These are phyloP conservation scores for Hypomyces perniciosus DNA, from an alignment of 2,329 filamentous ascomycete genomes.

Conservation along the genomic window DNA sequence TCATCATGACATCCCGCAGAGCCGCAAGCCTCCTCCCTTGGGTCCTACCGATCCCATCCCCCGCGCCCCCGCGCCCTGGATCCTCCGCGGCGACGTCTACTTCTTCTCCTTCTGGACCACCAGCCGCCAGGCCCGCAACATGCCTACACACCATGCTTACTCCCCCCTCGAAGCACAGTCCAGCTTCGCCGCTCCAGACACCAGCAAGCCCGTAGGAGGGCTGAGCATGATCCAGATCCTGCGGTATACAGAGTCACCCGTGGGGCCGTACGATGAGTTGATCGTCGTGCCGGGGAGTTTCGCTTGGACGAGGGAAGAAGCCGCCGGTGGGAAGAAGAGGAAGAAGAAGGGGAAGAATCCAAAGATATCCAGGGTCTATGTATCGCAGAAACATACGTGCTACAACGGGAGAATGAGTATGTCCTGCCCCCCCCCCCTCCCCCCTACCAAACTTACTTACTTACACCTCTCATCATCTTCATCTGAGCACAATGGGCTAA, in stretches of 20 bases:
- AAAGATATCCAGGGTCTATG: constrained; percentile 48
- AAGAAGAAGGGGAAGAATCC: constrained; percentile 30
- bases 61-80: constrained; percentile 34
- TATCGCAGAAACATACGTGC: constrained; percentile 45
- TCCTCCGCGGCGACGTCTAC: constrained; percentile 39
- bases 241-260: constrained; percentile 44
- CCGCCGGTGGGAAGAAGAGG: constrained; percentile 27
- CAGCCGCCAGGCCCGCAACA: constrained; percentile 21
- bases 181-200: constrained; percentile 26
- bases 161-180: constrained; percentile 42
- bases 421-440: constrained; percentile 10
- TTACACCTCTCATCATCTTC: background rate
- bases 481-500: background rate
- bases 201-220: constrained; percentile 36
- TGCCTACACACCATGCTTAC: constrained; percentile 33
- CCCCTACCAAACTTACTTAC: background rate
- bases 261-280: constrained; percentile 50
- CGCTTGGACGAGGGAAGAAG: constrained; percentile 33
- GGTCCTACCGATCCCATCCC: constrained; percentile 16
- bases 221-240: constrained; percentile 45
- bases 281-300: constrained; percentile 42
- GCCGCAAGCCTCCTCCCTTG: background rate
- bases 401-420: constrained; percentile 48
- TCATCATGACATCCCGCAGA: background rate
- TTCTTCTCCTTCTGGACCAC: constrained; percentile 37